A percentile compares a stretch with the other conserved stretches of the same genome.
Evolutionary conservation across 352 stramenopile species (phyloP).

Genomic region (Porosira glacialis): DNA sequence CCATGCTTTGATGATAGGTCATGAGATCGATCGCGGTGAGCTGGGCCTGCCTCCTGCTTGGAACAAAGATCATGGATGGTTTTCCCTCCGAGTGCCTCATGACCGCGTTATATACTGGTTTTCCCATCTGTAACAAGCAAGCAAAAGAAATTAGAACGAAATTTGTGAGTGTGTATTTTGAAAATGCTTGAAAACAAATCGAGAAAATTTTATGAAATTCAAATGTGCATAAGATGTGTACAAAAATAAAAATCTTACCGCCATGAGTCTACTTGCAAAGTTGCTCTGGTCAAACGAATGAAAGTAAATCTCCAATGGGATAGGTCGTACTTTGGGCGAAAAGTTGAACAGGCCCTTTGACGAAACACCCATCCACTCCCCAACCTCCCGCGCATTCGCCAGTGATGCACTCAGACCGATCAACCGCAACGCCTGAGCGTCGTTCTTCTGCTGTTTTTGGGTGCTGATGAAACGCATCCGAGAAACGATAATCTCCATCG

Average conservation of each 20-base stretch:
- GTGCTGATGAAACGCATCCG: conserved; percentile 96
- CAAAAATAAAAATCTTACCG: too few species aligned
- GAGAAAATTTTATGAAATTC: too few species aligned
- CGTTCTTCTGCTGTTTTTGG: conserved; percentile 64
- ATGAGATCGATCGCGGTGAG: conserved; percentile 98
- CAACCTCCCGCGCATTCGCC: conserved; percentile 96
- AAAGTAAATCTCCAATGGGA: conserved; percentile 95
- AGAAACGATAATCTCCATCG: conserved; percentile 96
- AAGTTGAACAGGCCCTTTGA: conserved; percentile 93
- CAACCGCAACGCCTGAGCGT: conserved; percentile 83
- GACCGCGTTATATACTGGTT: conserved; percentile 95
- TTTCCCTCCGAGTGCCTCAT: conserved; percentile 85
- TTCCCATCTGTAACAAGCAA: too few species aligned
- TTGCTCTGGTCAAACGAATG: conserved; percentile 98
- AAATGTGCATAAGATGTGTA: too few species aligned
- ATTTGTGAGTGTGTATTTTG: too few species aligned
- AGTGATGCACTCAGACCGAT: conserved; percentile 93
- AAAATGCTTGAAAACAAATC: too few species aligned
- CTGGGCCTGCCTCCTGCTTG: conserved; percentile 96
- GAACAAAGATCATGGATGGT: conserved; percentile 94
- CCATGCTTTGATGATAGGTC: conserved; percentile 86
- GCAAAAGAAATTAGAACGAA: too few species aligned
- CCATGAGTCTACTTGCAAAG: conserved; percentile 93
- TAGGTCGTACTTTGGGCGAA: conserved; percentile 89
- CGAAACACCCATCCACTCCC: conserved; percentile 95